These are phyloP conservation scores for Aspergillus olivimuriae DNA, from an alignment of 495 filamentous ascomycete species.

Conservation along the genomic window DNA sequence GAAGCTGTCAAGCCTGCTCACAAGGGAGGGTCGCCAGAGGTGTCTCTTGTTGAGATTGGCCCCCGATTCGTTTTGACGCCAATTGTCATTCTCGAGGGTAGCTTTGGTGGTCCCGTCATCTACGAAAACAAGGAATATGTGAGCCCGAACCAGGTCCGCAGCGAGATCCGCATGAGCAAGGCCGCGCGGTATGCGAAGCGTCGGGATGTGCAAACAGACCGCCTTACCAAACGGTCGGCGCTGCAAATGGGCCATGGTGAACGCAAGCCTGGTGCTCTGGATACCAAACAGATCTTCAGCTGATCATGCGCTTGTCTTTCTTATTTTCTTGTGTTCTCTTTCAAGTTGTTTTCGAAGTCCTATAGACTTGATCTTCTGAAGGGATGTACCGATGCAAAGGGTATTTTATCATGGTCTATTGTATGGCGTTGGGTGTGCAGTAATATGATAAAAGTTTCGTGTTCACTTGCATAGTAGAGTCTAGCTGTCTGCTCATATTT, in stretches of 20 bases:
- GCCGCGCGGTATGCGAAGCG: constrained; percentile 68
- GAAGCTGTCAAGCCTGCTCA: constrained; percentile 27
- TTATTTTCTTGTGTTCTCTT: constrained; percentile 17
- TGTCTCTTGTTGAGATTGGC: constrained; percentile 88
- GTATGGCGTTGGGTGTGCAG: constrained; percentile 31
- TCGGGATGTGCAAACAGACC: constrained; percentile 65
- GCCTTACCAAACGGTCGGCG: constrained; percentile 64
- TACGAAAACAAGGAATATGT: constrained; percentile 99
- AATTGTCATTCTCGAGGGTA: constrained; percentile 90
- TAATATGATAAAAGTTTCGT: constrained; percentile 14
- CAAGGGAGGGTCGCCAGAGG: constrained; percentile 51
- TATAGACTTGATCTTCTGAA: constrained; percentile 30
- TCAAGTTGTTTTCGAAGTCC: constrained; percentile 14
- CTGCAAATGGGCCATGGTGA: constrained; percentile 67
- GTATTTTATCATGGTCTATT: constrained; percentile 28
- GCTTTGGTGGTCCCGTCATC: constrained; percentile 93
- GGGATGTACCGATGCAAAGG: constrained; percentile 38
- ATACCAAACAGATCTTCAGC: constrained; percentile 75
- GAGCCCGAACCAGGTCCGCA: constrained; percentile 86
- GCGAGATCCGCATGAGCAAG: constrained; percentile 67
- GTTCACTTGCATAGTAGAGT: too few species aligned
- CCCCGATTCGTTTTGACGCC: constrained; percentile 93
- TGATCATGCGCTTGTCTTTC: constrained; percentile 29
- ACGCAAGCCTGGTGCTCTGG: constrained; percentile 62
- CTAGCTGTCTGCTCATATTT: too few species aligned